These are phyloP conservation scores for Asterochloris erici DNA, from an alignment of 139 green algal genomes.

Conservation along the genomic window DNA sequence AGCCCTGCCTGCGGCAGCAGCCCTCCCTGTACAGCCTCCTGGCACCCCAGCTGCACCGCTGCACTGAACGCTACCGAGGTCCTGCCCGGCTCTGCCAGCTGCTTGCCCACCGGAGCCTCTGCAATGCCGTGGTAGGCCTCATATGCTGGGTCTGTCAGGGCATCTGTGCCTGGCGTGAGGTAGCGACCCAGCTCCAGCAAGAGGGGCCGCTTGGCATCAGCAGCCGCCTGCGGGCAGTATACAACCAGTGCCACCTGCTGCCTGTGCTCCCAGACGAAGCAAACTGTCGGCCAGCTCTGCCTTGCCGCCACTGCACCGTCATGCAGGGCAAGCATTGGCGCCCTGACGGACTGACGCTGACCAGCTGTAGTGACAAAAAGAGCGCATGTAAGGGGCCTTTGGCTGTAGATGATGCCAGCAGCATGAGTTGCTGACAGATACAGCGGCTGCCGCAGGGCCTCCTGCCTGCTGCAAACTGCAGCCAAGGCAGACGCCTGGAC, in stretches of 20 bases:
- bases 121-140: conserved; percentile 12
- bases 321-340: too few relatives aligned
- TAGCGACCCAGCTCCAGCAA: conserved; percentile 14
- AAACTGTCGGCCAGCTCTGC: too few relatives aligned
- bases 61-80: neutral
- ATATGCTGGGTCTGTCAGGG: conserved; percentile 20
- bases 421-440: too few relatives aligned
- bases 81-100: conserved; percentile 9
- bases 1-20: conserved; percentile 2
- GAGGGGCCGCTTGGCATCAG: neutral
- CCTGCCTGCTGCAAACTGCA: too few relatives aligned
- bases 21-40: neutral
- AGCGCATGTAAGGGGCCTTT: too few relatives aligned
- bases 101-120: neutral
- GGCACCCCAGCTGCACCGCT: neutral
- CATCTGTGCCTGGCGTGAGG: conserved; percentile 4
- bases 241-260: neutral
- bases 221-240: conserved; percentile 5
- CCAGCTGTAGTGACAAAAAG: too few relatives aligned
- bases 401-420: too few relatives aligned
- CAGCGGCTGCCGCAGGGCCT: too few relatives aligned
- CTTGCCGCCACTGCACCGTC: too few relatives aligned
- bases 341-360: too few relatives aligned
- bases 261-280: neutral
- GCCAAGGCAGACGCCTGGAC: too few relatives aligned